phyloP scores from a whole-genome alignment of 176 grass and related monocot genomes.

The Eleusine coracana region DNA sequence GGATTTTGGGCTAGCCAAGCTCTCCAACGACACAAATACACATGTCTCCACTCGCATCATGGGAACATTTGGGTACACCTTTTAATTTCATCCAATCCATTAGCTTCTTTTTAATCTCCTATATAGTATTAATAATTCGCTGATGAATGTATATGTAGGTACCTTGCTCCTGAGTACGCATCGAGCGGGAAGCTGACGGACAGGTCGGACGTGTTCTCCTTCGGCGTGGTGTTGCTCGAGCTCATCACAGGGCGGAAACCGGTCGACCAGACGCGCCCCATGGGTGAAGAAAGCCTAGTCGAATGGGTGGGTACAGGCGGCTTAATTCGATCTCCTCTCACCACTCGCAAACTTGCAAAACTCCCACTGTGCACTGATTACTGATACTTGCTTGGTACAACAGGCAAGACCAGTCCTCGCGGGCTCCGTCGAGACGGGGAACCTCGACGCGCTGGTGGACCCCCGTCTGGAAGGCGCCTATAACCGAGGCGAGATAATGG shows the following conservation, averaged over 20 bases:
- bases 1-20: slow-evolving; percentile 91
- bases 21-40: slow-evolving; percentile 57
- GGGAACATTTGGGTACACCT: slow-evolving; percentile 70
- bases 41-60: slow-evolving; percentile 87
- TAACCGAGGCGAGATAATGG: slow-evolving; percentile 52
- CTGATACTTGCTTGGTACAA: not conserved
- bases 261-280: slow-evolving; percentile 54
- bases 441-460: slow-evolving; percentile 56
- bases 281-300: slow-evolving; percentile 80
- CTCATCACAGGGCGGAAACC: slow-evolving; percentile 84
- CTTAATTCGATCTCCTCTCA: not conserved
- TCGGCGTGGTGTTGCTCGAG: slow-evolving; percentile 88
- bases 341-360: not conserved
- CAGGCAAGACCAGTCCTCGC: slow-evolving; percentile 64
- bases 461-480: slow-evolving; percentile 54
- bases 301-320: slow-evolving; percentile 61
- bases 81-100: not conserved
- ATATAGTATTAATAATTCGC: not conserved
- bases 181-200: slow-evolving; percentile 86
- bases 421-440: slow-evolving; percentile 53
- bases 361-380: not conserved
- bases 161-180: slow-evolving; percentile 85
- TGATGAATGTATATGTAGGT: slow-evolving; percentile 30
- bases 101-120: not conserved
- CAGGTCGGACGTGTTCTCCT: slow-evolving; percentile 86